A percentile compares a stretch with the other conserved stretches of the same genome.
These are phyloP conservation scores for Biscutella laevigata DNA, from an alignment of 441 rosid genomes.

Conservation along the genomic window DNA sequence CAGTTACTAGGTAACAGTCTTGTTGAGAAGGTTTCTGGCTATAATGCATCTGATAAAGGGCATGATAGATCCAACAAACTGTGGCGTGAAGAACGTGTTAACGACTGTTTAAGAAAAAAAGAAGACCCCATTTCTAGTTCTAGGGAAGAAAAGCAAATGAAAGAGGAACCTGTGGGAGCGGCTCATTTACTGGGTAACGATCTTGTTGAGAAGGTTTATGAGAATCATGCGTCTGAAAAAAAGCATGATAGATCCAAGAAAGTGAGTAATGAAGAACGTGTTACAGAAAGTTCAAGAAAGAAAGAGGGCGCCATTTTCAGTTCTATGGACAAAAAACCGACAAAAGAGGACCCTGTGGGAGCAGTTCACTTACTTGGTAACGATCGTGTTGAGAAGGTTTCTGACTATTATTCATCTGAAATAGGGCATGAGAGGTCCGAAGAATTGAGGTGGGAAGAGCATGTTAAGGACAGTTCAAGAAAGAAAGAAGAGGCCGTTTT, in stretches of 20 bases:
- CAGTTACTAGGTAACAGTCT: slow-evolving; percentile 13
- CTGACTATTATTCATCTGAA: slow-evolving; percentile 26
- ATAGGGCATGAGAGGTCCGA: slow-evolving; percentile 23
- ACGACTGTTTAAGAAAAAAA: slow-evolving; percentile 29
- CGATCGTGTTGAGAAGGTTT: slow-evolving; percentile 23
- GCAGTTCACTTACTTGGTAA: slow-evolving; percentile 17
- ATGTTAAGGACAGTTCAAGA: slow-evolving; percentile 25
- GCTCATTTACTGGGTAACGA: too few relatives aligned
- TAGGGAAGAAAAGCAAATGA: background rate
- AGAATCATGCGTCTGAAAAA: too few relatives aligned
- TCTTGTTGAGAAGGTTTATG: too few relatives aligned
- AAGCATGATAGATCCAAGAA: too few relatives aligned
- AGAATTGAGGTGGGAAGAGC: slow-evolving; percentile 24
- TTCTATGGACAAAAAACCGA: slow-evolving; percentile 24
- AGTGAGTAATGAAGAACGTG: too few relatives aligned
- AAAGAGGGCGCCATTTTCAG: too few relatives aligned
- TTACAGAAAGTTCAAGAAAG: too few relatives aligned
- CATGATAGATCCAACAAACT: slow-evolving; percentile 19
- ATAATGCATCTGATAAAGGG: slow-evolving; percentile 27
- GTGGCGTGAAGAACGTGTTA: slow-evolving; percentile 32
- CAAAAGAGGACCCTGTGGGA: slow-evolving; percentile 25
- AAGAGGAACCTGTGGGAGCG: too few relatives aligned
- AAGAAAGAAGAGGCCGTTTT: slow-evolving; percentile 26
- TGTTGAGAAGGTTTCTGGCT: slow-evolving; percentile 27
- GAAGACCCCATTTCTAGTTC: slow-evolving; percentile 20